phyloP scores from a whole-genome alignment of 768 basidiomycete species.

The Tricholoma flavovirens region DNA sequence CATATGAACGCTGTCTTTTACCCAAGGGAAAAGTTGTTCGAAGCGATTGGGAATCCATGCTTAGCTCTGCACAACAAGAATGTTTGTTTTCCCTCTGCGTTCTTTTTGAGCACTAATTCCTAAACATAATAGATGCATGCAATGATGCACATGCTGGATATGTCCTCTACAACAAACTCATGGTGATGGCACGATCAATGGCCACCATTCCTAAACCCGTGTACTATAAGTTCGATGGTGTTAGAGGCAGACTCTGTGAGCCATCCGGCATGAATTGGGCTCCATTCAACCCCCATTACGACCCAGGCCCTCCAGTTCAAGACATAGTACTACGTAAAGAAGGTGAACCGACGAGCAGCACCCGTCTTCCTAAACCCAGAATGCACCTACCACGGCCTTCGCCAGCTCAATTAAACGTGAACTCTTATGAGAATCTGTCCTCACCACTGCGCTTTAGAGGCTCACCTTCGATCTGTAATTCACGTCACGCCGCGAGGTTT shows the following conservation, averaged over 20 bases:
- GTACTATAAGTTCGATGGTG: constrained; percentile 55
- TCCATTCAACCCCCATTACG: constrained; percentile 60
- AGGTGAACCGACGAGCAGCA: neutral
- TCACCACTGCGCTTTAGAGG: neutral
- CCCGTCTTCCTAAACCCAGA: neutral
- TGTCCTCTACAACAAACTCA: constrained; percentile 42
- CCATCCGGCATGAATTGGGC: constrained; percentile 44
- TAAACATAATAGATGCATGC: constrained; percentile 47
- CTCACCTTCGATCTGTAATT: neutral
- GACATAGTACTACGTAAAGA: constrained; percentile 21
- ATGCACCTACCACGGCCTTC: neutral
- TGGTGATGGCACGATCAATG: constrained; percentile 33
- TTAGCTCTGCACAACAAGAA: constrained; percentile 44
- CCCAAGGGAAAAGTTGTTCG: constrained; percentile 54
- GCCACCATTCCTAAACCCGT: constrained; percentile 27
- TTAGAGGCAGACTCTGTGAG: constrained; percentile 42
- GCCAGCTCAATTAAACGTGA: neutral
- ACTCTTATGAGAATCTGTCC: neutral
- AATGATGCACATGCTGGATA: constrained; percentile 70
- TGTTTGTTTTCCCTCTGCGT: constrained; percentile 41
- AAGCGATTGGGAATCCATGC: constrained; percentile 62
- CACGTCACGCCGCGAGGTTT: neutral
- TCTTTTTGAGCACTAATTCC: constrained; percentile 4
- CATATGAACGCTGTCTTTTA: constrained; percentile 48
- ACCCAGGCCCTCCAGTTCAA: constrained; percentile 63